phyloP scores from a whole-genome alignment of 768 basidiomycete genomes.

The Leccinum subtestaceum region DNA sequence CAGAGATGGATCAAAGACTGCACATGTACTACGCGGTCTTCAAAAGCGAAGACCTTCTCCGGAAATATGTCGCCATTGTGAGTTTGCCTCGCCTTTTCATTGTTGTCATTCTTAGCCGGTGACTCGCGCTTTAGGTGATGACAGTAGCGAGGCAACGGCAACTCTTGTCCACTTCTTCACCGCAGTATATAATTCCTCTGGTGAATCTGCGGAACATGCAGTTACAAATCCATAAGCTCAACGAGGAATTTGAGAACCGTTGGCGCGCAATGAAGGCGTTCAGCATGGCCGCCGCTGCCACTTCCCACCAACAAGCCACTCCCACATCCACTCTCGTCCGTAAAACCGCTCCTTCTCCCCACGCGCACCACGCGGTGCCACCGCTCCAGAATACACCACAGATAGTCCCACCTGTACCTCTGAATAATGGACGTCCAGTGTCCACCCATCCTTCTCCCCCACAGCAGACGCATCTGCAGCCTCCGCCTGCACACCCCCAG shows the following conservation, averaged over 20 bases:
- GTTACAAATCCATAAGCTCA: slow-evolving; percentile 40
- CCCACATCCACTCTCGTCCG: slow-evolving; percentile 3
- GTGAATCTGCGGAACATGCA: slow-evolving; percentile 44
- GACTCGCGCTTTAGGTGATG: slow-evolving; percentile 35
- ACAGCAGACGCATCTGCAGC: slow-evolving; percentile 7
- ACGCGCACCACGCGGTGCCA: slow-evolving; percentile 15
- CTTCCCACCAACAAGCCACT: slow-evolving; percentile 4
- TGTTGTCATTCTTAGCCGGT: slow-evolving; percentile 7
- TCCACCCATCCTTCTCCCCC: slow-evolving; percentile 30
- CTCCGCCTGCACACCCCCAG: slow-evolving; percentile 11
- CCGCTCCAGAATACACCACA: slow-evolving; percentile 18
- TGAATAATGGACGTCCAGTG: slow-evolving; percentile 27
- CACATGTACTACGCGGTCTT: slow-evolving; percentile 44
- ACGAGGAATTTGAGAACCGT: slow-evolving; percentile 37
- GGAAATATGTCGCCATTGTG: slow-evolving; percentile 54
- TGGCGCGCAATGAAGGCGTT: slow-evolving; percentile 26
- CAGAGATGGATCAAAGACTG: slow-evolving; percentile 52
- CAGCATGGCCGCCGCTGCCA: slow-evolving; percentile 2
- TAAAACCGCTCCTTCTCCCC: neutral
- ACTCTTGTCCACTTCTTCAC: slow-evolving; percentile 20
- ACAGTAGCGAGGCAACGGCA: slow-evolving; percentile 39
- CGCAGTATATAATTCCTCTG: slow-evolving; percentile 35
- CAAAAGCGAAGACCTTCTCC: slow-evolving; percentile 47
- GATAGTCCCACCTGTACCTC: slow-evolving; percentile 22
- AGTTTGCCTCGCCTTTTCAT: slow-evolving; percentile 26